phyloP scores from a whole-genome alignment of 768 basidiomycete genomes.

The Pulveroboletus sp. region DNA sequence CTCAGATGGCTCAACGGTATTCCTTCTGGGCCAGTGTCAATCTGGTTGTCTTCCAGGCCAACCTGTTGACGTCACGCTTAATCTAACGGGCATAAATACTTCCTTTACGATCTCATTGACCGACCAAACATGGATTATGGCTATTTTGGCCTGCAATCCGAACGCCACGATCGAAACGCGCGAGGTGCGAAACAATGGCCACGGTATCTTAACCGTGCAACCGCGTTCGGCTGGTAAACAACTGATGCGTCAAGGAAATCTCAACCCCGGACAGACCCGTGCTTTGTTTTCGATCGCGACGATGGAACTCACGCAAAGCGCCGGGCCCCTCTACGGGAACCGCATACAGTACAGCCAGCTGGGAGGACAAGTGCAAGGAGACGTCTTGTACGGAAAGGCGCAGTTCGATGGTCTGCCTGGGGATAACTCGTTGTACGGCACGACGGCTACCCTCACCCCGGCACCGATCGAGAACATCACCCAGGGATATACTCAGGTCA shows the following conservation, averaged over 20 bases:
- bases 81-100: slow-evolving; percentile 12
- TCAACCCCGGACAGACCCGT: slow-evolving; percentile 22
- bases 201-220: slow-evolving; percentile 18
- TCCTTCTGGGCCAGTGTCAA: too few relatives aligned
- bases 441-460: slow-evolving; percentile 1
- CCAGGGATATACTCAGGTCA: slow-evolving; percentile 14
- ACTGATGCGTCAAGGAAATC: slow-evolving; percentile 21
- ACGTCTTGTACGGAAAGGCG: slow-evolving; percentile 19
- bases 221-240: slow-evolving; percentile 5
- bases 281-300: slow-evolving; percentile 23
- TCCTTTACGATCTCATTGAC: slow-evolving; percentile 11
- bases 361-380: slow-evolving; percentile 17
- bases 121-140: slow-evolving; percentile 21
- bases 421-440: not conserved
- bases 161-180: slow-evolving; percentile 26
- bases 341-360: not conserved
- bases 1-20: slow-evolving; percentile 23
- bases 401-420: slow-evolving; percentile 13
- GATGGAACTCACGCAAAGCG: slow-evolving; percentile 1
- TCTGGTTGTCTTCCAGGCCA: slow-evolving; percentile 9
- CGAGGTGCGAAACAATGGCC: slow-evolving; percentile 22
- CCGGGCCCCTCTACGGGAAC: not conserved
- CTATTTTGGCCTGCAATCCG: slow-evolving; percentile 20
- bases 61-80: slow-evolving; percentile 1
- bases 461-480: slow-evolving; percentile 16